Evolutionary conservation across 495 filamentous ascomycete genomes (phyloP), one percentile per base, ranked within the genome.

Genomic region (Xylaria flabelliformis): DNA sequence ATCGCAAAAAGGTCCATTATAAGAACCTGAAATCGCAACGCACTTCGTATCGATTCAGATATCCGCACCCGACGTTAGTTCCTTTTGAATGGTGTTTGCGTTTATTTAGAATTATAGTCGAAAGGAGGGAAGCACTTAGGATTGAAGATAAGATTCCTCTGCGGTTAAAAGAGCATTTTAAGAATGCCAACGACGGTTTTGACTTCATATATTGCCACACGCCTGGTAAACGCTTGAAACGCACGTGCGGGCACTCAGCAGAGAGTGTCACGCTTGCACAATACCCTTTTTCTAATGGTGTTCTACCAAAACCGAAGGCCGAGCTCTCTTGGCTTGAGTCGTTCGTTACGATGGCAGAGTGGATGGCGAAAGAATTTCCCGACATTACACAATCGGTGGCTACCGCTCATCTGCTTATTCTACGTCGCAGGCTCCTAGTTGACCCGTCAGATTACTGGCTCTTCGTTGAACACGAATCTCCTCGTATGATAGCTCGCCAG

Each of bases 61-160:
- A 61, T 29, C 67, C 67, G 17, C 55, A 69, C n/a, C 36, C 67
- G 3, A 46, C 39, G 9, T 41, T 69, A 4, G 67, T 69, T 59
- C 67, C 67, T 15, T 69, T 69, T 12, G 67, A 69, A 36, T 69
- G 67, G 67, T 69, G 67, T 36, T 29, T 69, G 29, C 55, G 67
- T 2, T 46, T 69, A 61, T 61, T 69, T 29, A 69, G 62, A 39
- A 41, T 44, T 1, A 55, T 50, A 21, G 17, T 39, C 8, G 29
- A 61, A n/a, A 32, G 24, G 13, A 15, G 24, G 1, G 21, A 51
- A 9, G 24, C 12, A 24, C 41, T 42, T 10, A 26, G 36, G 53
- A 46, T 69, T 5, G 29, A 69, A 46, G 36, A 48, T n/a, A 59
- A 15, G 39, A 41, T 69, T 34, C 67, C 67, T 29, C 8, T 15